These are phyloP conservation scores for Arthrobotrys sinensis DNA, from an alignment of 2,329 filamentous ascomycete species.

Conservation along the genomic window DNA sequence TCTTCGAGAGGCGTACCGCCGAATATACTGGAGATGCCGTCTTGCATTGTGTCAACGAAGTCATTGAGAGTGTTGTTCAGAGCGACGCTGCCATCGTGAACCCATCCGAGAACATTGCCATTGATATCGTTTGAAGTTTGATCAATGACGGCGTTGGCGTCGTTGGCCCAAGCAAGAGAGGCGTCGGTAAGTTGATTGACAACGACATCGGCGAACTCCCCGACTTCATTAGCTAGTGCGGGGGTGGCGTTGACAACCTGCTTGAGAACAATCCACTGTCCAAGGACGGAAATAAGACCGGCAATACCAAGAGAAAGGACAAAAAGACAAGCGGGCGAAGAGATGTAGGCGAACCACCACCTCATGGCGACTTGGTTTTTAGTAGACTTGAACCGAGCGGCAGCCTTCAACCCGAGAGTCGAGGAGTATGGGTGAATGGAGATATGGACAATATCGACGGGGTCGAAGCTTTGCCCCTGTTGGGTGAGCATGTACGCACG, in stretches of 20 bases:
- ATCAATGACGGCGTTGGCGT: conserved; percentile 80
- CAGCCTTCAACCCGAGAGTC: conserved; percentile 78
- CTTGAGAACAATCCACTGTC: conserved; percentile 83
- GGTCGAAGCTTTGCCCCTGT: conserved; percentile 75
- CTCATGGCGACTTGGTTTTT: conserved; percentile 79
- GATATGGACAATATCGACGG: conserved; percentile 91
- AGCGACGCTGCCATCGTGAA: conserved; percentile 84
- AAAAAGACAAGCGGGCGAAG: conserved; percentile 86
- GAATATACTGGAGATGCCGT: conserved; percentile 82
- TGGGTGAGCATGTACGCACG: conserved; percentile 77
- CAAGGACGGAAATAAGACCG: conserved; percentile 85
- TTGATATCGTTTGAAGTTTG: conserved; percentile 82
- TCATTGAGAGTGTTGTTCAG: conserved; percentile 87
- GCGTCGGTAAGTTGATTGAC: conserved; percentile 80
- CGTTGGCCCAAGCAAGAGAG: conserved; percentile 81
- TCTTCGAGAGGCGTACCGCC: conserved; percentile 76
- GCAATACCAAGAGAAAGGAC: conserved; percentile 86
- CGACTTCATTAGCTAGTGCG: conserved; percentile 80
- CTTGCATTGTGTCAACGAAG: conserved; percentile 83
- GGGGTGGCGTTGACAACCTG: conserved; percentile 83
- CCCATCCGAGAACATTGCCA: conserved; percentile 86
- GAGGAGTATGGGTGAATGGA: conserved; percentile 85
- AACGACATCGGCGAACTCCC: conserved; percentile 83
- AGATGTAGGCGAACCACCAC: conserved; percentile 90
- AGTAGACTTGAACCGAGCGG: conserved; percentile 76